Evolutionary conservation across 2,329 filamentous ascomycete genomes (phyloP).

Genomic region (Epicoccum nigrum): DNA sequence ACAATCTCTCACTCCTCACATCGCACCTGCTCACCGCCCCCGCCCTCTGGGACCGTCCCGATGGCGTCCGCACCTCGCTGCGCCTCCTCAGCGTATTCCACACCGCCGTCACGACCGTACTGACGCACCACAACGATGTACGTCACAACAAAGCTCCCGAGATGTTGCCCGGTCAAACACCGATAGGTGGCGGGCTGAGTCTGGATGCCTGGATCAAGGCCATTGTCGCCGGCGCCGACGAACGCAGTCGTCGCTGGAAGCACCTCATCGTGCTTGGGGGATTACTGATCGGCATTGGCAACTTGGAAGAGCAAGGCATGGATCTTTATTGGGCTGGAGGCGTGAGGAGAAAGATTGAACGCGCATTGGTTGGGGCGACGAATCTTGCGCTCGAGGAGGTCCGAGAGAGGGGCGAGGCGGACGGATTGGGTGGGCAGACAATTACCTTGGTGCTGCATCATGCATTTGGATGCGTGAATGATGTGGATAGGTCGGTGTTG

Average conservation of each 20-base stretch:
- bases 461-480: constrained; percentile 73
- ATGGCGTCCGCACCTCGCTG: constrained; percentile 67
- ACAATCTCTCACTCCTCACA: constrained; percentile 75
- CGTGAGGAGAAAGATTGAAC: constrained; percentile 72
- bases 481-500: constrained; percentile 62
- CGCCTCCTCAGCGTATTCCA: constrained; percentile 75
- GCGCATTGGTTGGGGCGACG: constrained; percentile 73
- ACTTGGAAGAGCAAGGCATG: constrained; percentile 52
- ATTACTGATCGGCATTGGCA: constrained; percentile 74
- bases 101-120: constrained; percentile 64
- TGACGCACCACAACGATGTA: constrained; percentile 55
- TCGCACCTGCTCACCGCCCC: constrained; percentile 74
- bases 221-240: constrained; percentile 65
- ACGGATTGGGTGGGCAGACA: constrained; percentile 54
- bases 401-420: constrained; percentile 56
- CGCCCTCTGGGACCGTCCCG: constrained; percentile 70
- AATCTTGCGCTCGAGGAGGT: constrained; percentile 73
- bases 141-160: constrained; percentile 35
- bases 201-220: constrained; percentile 65
- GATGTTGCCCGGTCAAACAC: constrained; percentile 38
- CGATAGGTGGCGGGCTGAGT: constrained; percentile 54
- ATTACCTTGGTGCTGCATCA: constrained; percentile 78
- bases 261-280: constrained; percentile 82
- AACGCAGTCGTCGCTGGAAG: constrained; percentile 73
- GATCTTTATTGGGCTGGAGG: constrained; percentile 65